Evolutionary conservation across 306 rosid genomes (phyloP), one percentile per base, ranked within the genome.

Genomic region (Prunus campanulata): DNA sequence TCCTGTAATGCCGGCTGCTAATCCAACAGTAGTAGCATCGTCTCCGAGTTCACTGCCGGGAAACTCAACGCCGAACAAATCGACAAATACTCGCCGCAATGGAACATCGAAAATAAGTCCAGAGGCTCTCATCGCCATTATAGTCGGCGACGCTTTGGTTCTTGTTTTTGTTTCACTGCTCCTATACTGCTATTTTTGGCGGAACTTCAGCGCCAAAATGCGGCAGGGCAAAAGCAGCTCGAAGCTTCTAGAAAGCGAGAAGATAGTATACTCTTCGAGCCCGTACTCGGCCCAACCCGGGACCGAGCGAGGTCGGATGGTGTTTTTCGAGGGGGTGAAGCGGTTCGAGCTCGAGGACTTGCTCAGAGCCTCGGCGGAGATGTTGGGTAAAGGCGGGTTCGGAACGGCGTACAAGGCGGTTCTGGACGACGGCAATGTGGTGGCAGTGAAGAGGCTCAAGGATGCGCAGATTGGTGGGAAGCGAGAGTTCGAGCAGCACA

Each of bases 371-470:
- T 93, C 98, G 2, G 97, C 98, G 50, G 97, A 91, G 81, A 90
- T 93, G 98, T 62, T 93, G 74, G 98, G 98, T 10, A 93, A 93
- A 67, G 97, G 98, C 0, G 90, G 86, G 74, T 90, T 88, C 10
- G 98, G 98, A 2, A 91, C 96, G 18, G 89, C 93, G 14, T 93
- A 93, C 64, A 93, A 93, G 77, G 98, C 97, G 8, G 88, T 91
- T 20, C 86, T 93, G 5, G 96, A 93, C 35, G 97, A 93, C 20
- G 98, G 98, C 0, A 87, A 71, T 18, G 93, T 91, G 7, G 94
- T 93, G 2, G 97, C 96, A 1, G 97, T 93, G 82, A 93, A 93
- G 86, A 77, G 98, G 76, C 83, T 93, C 15, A 93, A 85, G 77
- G 94, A 93, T 4, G 90, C 88, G 0, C 83, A 83, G 22, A 66